phyloP scores from a whole-genome alignment of 2,329 filamentous ascomycete genomes.

The Colletotrichum eleusines region DNA sequence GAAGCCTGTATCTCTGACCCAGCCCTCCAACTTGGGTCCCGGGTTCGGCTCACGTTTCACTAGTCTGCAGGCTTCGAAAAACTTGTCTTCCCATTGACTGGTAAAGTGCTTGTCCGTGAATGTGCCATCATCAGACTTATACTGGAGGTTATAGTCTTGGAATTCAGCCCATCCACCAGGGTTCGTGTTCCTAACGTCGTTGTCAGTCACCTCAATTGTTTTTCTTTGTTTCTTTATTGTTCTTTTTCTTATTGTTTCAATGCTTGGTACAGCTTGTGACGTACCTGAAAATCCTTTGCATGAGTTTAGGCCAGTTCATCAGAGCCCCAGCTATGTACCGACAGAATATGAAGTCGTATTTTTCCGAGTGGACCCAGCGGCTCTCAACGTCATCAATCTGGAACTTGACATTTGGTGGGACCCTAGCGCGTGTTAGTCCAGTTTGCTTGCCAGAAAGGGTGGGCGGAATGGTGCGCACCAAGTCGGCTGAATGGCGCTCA shows the following conservation, averaged over 20 bases:
- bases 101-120: slow-evolving; percentile 43
- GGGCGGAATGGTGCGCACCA: neutral
- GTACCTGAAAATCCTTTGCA: slow-evolving; percentile 18
- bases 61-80: slow-evolving; percentile 40
- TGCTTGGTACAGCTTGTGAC: neutral
- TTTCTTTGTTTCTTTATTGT: no score
- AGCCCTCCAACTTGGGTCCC: slow-evolving; percentile 45
- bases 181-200: slow-evolving; percentile 47
- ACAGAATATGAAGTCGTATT: slow-evolving; percentile 51
- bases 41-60: slow-evolving; percentile 45
- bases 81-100: slow-evolving; percentile 40
- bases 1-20: slow-evolving; percentile 51
- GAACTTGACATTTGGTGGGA: slow-evolving; percentile 75
- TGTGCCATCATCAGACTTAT: slow-evolving; percentile 47
- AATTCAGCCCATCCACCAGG: slow-evolving; percentile 54
- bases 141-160: slow-evolving; percentile 47
- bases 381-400: slow-evolving; percentile 74
- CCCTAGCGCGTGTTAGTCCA: slow-evolving; percentile 19
- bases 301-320: slow-evolving; percentile 24
- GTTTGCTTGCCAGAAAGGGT: neutral
- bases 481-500: slow-evolving; percentile 32
- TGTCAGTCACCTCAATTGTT: neutral
- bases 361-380: slow-evolving; percentile 52
- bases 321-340: slow-evolving; percentile 30
- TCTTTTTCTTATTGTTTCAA: no score